Percentiles rank a stretch among this genome's conserved stretches.
These are phyloP conservation scores for Pelargonium exstipulatum DNA, from an alignment of 441 rosid species.

Conservation along the genomic window DNA sequence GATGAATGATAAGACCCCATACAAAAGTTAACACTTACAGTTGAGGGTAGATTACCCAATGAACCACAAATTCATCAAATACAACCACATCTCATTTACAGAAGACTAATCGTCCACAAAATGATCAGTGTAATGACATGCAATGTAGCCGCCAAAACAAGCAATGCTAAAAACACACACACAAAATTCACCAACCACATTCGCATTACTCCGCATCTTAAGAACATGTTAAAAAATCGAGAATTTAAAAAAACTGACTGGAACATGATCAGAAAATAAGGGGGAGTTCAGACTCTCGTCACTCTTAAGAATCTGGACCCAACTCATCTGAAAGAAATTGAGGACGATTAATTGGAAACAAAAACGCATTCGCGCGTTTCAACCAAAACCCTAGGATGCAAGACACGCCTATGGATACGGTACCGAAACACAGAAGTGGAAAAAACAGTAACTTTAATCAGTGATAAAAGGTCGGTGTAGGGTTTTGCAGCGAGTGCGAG, in stretches of 20 bases:
- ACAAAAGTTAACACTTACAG: too few species aligned
- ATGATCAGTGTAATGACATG: not conserved
- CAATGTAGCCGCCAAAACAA: too few species aligned
- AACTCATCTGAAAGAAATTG: not conserved
- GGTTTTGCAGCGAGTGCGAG: not conserved
- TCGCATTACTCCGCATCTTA: too few species aligned
- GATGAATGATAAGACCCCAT: too few species aligned
- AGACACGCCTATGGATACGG: not conserved
- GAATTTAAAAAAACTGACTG: not conserved
- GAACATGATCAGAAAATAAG: not conserved
- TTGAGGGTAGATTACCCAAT: too few species aligned
- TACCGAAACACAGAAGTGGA: not conserved
- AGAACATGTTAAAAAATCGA: not conserved
- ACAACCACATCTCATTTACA: not conserved
- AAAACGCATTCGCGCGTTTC: not conserved
- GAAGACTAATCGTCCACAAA: not conserved
- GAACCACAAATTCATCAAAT: not conserved
- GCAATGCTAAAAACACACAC: too few species aligned
- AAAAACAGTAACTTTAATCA: slow-evolving; percentile 1
- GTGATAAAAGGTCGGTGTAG: not conserved
- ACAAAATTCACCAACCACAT: too few species aligned
- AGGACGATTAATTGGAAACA: not conserved
- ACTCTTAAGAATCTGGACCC: not conserved
- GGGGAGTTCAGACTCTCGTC: not conserved
- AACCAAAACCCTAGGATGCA: not conserved